phyloP scores from a whole-genome alignment of 169 alveolate species.

The Nephromyces sp. region DNA sequence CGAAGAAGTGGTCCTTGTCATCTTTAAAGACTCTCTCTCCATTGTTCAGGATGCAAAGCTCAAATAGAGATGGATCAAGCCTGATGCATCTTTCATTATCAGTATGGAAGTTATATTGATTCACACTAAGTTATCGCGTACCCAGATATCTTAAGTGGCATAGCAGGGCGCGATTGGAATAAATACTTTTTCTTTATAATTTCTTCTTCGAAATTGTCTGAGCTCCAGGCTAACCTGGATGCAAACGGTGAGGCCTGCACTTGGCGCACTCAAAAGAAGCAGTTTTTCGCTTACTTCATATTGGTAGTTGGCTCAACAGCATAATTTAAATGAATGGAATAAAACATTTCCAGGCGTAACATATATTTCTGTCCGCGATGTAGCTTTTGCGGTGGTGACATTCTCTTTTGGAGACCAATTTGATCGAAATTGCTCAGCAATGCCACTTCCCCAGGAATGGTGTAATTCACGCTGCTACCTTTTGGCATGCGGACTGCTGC shows the following conservation, averaged over 20 bases:
- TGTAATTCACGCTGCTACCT: constrained; percentile 22
- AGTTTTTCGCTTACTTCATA: background rate
- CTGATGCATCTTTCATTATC: background rate
- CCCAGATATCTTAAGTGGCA: constrained; percentile 19
- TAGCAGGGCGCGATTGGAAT: background rate
- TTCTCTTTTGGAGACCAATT: constrained; percentile 25
- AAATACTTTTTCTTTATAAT: constrained; percentile 6
- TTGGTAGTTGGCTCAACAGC: background rate
- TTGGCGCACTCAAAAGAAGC: background rate
- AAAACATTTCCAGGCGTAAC: constrained; percentile 62
- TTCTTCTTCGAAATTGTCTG: background rate
- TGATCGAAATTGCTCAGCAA: constrained; percentile 35
- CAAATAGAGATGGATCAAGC: constrained; percentile 14
- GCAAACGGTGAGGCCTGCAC: background rate
- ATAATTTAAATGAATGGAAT: constrained; percentile 57
- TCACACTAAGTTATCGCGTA: background rate
- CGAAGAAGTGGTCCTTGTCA: background rate
- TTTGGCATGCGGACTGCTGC: constrained; percentile 47
- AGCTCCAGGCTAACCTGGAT: constrained; percentile 18
- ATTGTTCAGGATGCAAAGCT: background rate
- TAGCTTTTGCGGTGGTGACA: constrained; percentile 58
- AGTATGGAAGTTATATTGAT: background rate
- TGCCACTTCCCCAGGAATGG: too few species aligned
- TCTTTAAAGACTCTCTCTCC: constrained; percentile 17
- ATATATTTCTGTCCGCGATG: constrained; percentile 64